Conservation (phyloP, 441 rosid species). For the Gossypium trilobum region DNA sequence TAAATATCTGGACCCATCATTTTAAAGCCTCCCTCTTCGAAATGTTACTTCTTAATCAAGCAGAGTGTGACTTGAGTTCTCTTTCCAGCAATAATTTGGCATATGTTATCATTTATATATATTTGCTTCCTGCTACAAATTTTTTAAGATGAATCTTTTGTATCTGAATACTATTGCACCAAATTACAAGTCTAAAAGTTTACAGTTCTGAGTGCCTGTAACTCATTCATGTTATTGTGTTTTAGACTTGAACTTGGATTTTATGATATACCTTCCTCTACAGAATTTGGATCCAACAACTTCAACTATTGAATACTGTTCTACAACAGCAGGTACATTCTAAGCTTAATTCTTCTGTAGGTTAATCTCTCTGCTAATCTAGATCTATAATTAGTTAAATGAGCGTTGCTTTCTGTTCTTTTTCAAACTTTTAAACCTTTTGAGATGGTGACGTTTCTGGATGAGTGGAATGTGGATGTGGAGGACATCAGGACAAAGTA, state of each 20-base stretch:
- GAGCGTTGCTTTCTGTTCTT: not conserved
- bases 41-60: not conserved
- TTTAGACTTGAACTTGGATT: not conserved
- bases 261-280: constrained; percentile 7
- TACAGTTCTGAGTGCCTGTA: not conserved
- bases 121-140: not conserved
- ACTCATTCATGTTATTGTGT: not conserved
- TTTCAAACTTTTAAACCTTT: not conserved
- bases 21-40: not conserved
- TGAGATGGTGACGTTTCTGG: constrained; percentile 1
- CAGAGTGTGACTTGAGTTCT: not conserved
- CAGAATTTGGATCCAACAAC: constrained; percentile 76
- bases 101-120: not conserved
- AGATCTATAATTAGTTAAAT: constrained; percentile 4
- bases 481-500: not conserved
- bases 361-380: constrained; percentile 6
- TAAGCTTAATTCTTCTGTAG: constrained; percentile 9
- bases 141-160: not conserved
- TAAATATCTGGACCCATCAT: not conserved
- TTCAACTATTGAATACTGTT: constrained; percentile 60
- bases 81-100: not conserved
- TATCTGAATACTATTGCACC: not conserved
- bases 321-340: constrained; percentile 76
- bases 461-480: not conserved
- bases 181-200: not conserved